Conservation (phyloP, 2,329 filamentous ascomycete genomes). For the Domatiomyces globalis region DNA sequence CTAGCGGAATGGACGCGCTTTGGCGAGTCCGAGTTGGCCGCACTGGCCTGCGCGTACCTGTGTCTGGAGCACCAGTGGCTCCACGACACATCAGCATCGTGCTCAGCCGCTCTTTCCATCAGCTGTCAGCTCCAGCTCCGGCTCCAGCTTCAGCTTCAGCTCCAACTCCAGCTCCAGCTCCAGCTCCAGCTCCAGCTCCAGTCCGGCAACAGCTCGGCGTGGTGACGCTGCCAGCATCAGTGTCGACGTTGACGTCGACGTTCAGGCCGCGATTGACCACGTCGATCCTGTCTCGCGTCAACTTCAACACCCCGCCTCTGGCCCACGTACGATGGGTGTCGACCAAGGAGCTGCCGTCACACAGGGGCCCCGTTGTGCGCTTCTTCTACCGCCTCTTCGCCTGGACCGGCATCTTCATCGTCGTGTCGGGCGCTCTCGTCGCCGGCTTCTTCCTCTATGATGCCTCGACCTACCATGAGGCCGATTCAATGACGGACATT, state of each 20-base stretch:
- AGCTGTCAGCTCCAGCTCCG: not conserved
- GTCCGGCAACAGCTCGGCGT: not conserved
- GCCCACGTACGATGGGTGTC: constrained; percentile 15
- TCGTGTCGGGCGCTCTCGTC: constrained; percentile 54
- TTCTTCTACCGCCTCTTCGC: constrained; percentile 58
- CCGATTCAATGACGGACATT: constrained; percentile 52
- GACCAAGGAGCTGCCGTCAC: constrained; percentile 23
- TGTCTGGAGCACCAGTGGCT: not conserved
- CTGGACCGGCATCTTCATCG: constrained; percentile 59
- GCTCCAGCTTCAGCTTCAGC: not conserved
- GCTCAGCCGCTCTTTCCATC: not conserved
- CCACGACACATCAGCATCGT: not conserved
- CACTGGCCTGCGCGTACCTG: not conserved
- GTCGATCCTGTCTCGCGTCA: not conserved
- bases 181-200: not conserved
- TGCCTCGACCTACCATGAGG: constrained; percentile 72
- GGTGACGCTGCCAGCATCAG: no score
- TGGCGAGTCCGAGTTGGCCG: not conserved
- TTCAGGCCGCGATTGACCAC: not conserved
- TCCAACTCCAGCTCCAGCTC: not conserved
- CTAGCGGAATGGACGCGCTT: not conserved
- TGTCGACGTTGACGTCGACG: not conserved
- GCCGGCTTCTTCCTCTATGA: constrained; percentile 88
- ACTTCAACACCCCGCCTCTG: not conserved
- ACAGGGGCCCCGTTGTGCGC: constrained; percentile 27